These are phyloP conservation scores for Candida arabinofermentans DNA, from an alignment of 805 yeast genomes.

Conservation along the genomic window DNA sequence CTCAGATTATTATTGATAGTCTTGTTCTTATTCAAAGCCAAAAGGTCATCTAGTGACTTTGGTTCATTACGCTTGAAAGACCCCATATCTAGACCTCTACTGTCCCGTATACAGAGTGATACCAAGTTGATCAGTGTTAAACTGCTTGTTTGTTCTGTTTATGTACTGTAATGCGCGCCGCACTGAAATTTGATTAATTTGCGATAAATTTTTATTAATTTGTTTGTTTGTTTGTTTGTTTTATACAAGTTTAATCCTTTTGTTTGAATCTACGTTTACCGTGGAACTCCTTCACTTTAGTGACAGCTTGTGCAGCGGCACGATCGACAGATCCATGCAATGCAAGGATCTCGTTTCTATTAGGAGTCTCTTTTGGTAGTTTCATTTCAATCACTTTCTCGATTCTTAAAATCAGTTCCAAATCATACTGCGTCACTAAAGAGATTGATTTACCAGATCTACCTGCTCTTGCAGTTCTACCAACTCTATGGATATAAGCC, in stretches of 20 bases:
- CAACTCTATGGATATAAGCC: slow-evolving; percentile 94
- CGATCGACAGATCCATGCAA: slow-evolving; percentile 85
- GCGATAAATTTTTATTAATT: neutral
- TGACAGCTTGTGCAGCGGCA: slow-evolving; percentile 87
- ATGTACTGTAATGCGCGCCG: no score
- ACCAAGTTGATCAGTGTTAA: no score
- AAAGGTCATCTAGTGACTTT: slow-evolving; percentile 34
- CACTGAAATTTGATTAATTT: no score
- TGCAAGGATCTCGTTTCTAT: slow-evolving; percentile 70
- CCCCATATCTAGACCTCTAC: neutral
- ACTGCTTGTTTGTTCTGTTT: no score
- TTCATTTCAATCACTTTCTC: slow-evolving; percentile 83
- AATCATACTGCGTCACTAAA: slow-evolving; percentile 89
- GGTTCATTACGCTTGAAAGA: slow-evolving; percentile 23
- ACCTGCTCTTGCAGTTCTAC: slow-evolving; percentile 97
- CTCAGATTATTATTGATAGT: slow-evolving; percentile 18
- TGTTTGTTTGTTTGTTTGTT: no score
- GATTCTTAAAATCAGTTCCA: slow-evolving; percentile 82
- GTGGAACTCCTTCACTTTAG: slow-evolving; percentile 67
- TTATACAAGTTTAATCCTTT: slow-evolving; percentile 3
- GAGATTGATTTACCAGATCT: slow-evolving; percentile 84
- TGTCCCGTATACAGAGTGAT: no score
- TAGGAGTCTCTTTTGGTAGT: slow-evolving; percentile 77
- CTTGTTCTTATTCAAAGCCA: slow-evolving; percentile 23
- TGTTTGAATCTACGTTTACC: slow-evolving; percentile 19